Base-by-base conservation (phyloP, 306 rosid species). In the Prunus mume region DNA sequence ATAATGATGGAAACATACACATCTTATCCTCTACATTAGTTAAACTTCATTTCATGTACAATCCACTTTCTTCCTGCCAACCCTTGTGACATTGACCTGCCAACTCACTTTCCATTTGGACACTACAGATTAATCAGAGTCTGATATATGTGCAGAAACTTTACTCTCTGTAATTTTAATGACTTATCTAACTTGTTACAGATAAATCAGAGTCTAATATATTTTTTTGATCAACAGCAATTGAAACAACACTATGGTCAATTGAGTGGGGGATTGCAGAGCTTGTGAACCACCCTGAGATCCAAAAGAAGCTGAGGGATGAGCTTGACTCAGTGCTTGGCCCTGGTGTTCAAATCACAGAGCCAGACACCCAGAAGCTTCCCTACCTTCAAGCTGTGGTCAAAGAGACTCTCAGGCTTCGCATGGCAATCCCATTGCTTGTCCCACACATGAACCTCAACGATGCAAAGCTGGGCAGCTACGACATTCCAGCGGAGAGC, bases 391-490 rank as follows among this genome's bases (percentile, higher is more conserved):
- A 91, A 14, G 98, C 98, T 3, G 98, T 93, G 76, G 12, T 93
- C 50, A 93, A 93, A 69, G 98, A 93, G 30, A 88, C 97, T 0
- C 91, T 93, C 2, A 84, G 98, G 1, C 91, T 91, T 0, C 78
- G 97, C 12, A 93, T 91, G 98, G 96, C 98, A 0, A 91, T 91
- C 22, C 98, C 98, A 0, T 90, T 93, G 25, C 96, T 93, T 0
- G 96, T 91, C 38, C 98, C 98, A 1, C 98, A 93, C 87, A 91
- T 93, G 98, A 93, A 93, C 82, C 96, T 93, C 52, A 82, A 90
- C 10, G 96, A 93, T 0, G 97, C 97, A 0, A 93, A 90, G 88
- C 96, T 93, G 0, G 89, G 78, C 0, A 89, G 89, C 8, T 88
- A 12, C 32, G 98, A 93, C 84, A 91, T 93, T 41, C 97, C 98